These are phyloP conservation scores for Dittrichia graveolens DNA, from an alignment of 129 eudicot genomes.

Conservation along the genomic window DNA sequence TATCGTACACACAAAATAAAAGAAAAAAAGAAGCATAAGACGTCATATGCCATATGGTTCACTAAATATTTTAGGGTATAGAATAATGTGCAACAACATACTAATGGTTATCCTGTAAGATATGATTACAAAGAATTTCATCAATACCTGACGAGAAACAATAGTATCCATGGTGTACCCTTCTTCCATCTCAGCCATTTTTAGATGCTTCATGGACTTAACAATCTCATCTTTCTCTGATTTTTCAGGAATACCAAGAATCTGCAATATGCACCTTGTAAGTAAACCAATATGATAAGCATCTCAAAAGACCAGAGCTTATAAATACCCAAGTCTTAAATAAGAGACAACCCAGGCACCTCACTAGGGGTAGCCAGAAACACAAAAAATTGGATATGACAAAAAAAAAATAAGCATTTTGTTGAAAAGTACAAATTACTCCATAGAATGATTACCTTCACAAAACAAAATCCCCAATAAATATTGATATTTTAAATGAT, in stretches of 20 bases:
- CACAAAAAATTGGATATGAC: too few species aligned
- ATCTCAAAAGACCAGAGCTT: constrained; percentile 9
- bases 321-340: not conserved
- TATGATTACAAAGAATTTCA: constrained; percentile 5
- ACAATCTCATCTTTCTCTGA: constrained; percentile 96
- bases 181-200: constrained; percentile 79
- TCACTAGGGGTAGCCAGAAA: too few species aligned
- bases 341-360: too few species aligned
- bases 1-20: constrained; percentile 6
- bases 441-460: too few species aligned
- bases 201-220: constrained; percentile 84
- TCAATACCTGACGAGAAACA: constrained; percentile 74
- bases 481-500: too few species aligned
- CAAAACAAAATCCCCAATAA: too few species aligned
- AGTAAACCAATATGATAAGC: constrained; percentile 15
- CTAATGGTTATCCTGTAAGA: not conserved
- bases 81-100: not conserved
- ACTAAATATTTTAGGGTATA: not conserved
- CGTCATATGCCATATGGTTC: not conserved
- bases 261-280: constrained; percentile 46
- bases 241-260: constrained; percentile 81
- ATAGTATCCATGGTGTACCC: constrained; percentile 85
- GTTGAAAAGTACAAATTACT: too few species aligned
- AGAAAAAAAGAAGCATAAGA: not conserved
- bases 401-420: too few species aligned